These are phyloP conservation scores for Parasarocladium wereldwijsianum DNA, from an alignment of 2,329 filamentous ascomycete species.

Conservation along the genomic window DNA sequence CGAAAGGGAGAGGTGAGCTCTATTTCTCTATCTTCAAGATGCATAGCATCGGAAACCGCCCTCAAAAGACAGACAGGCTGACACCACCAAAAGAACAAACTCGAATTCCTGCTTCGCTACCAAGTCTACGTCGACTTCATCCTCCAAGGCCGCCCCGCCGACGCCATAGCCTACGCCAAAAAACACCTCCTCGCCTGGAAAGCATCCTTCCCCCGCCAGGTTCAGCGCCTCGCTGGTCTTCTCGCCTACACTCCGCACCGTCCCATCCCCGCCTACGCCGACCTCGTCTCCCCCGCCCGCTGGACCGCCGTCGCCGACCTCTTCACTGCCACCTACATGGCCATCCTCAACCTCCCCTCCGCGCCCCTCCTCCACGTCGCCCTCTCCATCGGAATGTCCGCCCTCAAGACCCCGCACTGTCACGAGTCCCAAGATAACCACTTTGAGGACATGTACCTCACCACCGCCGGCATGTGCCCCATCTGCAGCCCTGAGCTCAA, in stretches of 20 bases:
- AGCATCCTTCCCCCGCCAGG: slow-evolving; percentile 51
- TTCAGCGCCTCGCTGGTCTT: slow-evolving; percentile 62
- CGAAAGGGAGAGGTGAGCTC: slow-evolving; percentile 64
- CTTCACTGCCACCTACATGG: slow-evolving; percentile 78
- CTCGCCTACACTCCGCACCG: slow-evolving; percentile 52
- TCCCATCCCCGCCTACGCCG: slow-evolving; percentile 27
- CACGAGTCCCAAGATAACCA: slow-evolving; percentile 39
- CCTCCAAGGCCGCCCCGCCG: slow-evolving; percentile 51
- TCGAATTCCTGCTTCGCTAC: slow-evolving; percentile 85
- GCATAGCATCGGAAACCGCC: neutral
- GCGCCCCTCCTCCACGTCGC: slow-evolving; percentile 82
- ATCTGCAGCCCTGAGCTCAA: slow-evolving; percentile 96
- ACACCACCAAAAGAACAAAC: slow-evolving; percentile 42
- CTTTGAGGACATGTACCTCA: slow-evolving; percentile 4
- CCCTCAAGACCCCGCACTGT: slow-evolving; percentile 89
- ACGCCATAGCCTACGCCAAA: slow-evolving; percentile 69
- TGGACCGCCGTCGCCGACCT: slow-evolving; percentile 66
- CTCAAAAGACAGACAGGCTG: neutral
- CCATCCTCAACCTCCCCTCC: slow-evolving; percentile 66
- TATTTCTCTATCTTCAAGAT: neutral
- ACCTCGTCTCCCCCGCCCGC: slow-evolving; percentile 57
- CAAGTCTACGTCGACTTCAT: slow-evolving; percentile 94
- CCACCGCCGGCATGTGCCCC: slow-evolving; percentile 64
- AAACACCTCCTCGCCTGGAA: slow-evolving; percentile 64
- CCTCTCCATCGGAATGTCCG: slow-evolving; percentile 78